Base-by-base conservation (phyloP, 2,329 filamentous ascomycete species). In the Endothia cerciana region DNA sequence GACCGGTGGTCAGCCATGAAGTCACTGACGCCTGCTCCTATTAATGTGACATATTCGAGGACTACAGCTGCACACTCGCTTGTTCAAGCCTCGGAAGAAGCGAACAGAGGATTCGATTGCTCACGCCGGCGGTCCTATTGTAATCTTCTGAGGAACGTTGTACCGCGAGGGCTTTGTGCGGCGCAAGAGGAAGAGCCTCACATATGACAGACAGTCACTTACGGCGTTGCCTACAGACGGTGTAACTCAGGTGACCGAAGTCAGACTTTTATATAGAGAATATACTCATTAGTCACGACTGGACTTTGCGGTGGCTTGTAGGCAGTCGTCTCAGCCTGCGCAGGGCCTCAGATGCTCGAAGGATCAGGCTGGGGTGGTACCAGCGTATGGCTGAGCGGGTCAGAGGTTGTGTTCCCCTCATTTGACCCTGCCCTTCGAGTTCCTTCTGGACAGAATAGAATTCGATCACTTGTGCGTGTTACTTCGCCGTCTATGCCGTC, bases 171-270 rank as follows among this genome's bases (percentile, higher is more conserved):
- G 40, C 7, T 22, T 22, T 33, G 28, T 33, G 58, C 17, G 25
- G 58, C 28, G 58, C 28, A 36, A 41, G n/a, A 25, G 40, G 10
- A 19, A 49, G 25, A 60, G 58, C 58, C 40, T 60, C 40, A 38
- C 28, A 17, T 2, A 13, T n/a, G 17, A 60, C 33, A 22, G 36
- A 7, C 8, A 49, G 41, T 45, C 56, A 47, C 36, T 17, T 43
- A 6, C 41, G 28, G 40, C 5, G 3, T 45, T 36, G 7, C 40
- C 15, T 49, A n/a, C 40, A 28, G n/a, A 60, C 15, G n/a, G 28
- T 60, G 41, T 36, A 33, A 55, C 51, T 3, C 28, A 36, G 28
- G 15, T 55, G 4, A 49, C 45, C 45, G 28, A 55, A 22, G 28
- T n/a, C 5, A 15, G 15, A 33, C n/a, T 19, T 10, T 36, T 17